Evolutionary conservation across 768 basidiomycete genomes (phyloP), one percentile per base, ranked within the genome.

Genomic region (Termitomyces sp.): DNA sequence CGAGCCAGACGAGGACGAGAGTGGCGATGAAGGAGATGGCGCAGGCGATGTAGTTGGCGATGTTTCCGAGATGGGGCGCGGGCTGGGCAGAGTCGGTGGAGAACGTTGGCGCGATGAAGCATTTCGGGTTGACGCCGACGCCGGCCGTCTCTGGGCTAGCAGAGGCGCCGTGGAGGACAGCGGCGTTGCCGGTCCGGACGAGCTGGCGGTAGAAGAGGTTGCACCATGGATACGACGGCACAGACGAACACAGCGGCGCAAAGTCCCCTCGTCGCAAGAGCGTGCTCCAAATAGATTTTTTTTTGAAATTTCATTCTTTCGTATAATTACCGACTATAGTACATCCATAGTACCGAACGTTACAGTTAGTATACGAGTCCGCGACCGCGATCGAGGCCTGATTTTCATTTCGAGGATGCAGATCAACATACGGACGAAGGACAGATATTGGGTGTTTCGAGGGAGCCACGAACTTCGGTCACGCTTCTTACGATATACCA

Each of bases 191-290:
- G 69, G 81, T 83, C 61, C 59, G 61, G 12, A 45, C 46, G 57
- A 57, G 62, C 78, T 96, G 93, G 59, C 83, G 82, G 74, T 94
- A 94, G 75, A 96, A 95, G 64, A 97, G 86, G 69, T 97, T 97
- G 75, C 95, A 98, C 84, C 92, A 90, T 0, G 94, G 84, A 67
- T 96, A 89, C 48, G 88, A 90, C 1, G 92, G 91, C 9, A 82
- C 81, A 44, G 81, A 72, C 43, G 76, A 73, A 70, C 92, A 93
- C 53, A 90, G 75, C 20, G 82, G 73, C 66, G 77, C 69, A 70
- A 90, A 92, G 66, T 90, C 86, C 58, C 90, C 90, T 64, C 40
- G 60, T 53, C 40, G 40, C n/a, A 40, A 40, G 38, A 40, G 38
- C 0, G 9, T 12, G n/a, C n/a, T n/a, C n/a, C n/a, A n/a, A n/a